phyloP scores from a whole-genome alignment of 1,139 yeast genomes.

The Debaryomyces psychrophilus region DNA sequence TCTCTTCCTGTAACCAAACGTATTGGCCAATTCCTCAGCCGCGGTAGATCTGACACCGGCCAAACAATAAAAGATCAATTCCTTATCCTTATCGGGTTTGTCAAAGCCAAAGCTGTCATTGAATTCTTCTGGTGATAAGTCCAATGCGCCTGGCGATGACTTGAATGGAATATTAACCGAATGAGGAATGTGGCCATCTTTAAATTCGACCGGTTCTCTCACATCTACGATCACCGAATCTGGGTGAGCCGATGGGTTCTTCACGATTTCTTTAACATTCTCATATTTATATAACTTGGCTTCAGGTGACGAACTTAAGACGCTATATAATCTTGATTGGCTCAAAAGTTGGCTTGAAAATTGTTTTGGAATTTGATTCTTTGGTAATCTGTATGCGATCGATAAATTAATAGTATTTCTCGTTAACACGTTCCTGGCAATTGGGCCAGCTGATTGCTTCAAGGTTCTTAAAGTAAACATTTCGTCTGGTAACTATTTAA shows the following conservation, averaged over 20 bases:
- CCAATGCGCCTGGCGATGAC: conserved; percentile 92
- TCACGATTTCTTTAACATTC: conserved; percentile 54
- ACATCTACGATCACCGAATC: conserved; percentile 75
- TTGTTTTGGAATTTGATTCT: conserved; percentile 2
- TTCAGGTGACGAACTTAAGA: conserved; percentile 35
- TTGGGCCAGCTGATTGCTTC: conserved; percentile 11
- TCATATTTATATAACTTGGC: conserved; percentile 61
- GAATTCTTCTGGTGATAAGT: conserved; percentile 77
- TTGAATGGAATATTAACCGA: conserved; percentile 89
- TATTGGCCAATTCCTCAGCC: conserved; percentile 88
- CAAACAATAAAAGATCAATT: conserved; percentile 86
- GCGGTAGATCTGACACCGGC: conserved; percentile 92
- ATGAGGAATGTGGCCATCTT: conserved; percentile 73
- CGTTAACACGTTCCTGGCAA: conserved; percentile 10
- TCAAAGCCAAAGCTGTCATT: conserved; percentile 76
- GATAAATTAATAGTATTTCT: conserved; percentile 72
- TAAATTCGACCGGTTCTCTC: conserved; percentile 85
- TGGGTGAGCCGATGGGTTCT: conserved; percentile 38
- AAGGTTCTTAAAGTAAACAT: conserved; percentile 14
- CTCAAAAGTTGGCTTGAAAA: conserved; percentile 4
- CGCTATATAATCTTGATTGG: conserved; percentile 29
- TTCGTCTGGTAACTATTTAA: neutral
- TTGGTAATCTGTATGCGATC: conserved; percentile 85
- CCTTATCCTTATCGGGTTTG: conserved; percentile 75
- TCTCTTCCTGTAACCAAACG: conserved; percentile 81